Base-by-base conservation (phyloP, 371 early-diverging fungal genomes). In the Rhizopus microsporus region DNA sequence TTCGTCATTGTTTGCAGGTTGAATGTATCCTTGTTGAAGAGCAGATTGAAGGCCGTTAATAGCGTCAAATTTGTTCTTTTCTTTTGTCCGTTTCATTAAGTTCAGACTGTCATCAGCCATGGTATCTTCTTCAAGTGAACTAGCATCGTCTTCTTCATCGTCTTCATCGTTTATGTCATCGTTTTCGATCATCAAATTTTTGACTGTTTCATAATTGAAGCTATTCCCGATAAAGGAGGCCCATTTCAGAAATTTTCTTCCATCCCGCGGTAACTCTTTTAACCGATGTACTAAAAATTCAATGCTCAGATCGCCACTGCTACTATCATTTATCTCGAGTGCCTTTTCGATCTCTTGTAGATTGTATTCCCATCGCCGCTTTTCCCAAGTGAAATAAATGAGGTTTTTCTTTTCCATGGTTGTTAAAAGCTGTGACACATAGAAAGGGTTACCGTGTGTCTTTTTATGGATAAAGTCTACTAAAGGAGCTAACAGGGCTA, bases 331-430 rank as follows among this genome's bases (percentile, higher is more conserved):
- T 12, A 65, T 34, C 10, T 65, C 38, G 1, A 73, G 33, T 3
- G 69, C 70, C 45, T 72, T 75, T 56, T 76, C 73, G n/a, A 75
- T 73, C 35, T 73, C 75, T 34, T 75, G 69, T 4, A 78, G 39
- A 56, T 75, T 78, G 59, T 78, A 78, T 17, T 78, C 78, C 78
- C 78, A 78, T 4, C 74, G 67, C 51, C 66, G 61, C 49, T 75
- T 69, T 50, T 73, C 72, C 78, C 78, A 78, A 1, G 71, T 69
- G 38, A 78, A 78, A 51, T 68, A 78, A 16, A 78, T 62, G 5
- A 75, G 32, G n/a, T 69, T 73, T 35, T 75, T 78, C 55, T 71
- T 75, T 63, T 73, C 78, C 16, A 78, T 55, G 0, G 78, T 63
- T 13, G 69, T 60, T 4, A 78, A 48, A 3, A 78, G 46, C 32